Evolutionary conservation across 176 grass and related monocot species (phyloP), one percentile per base, ranked within the genome.

Genomic region (Saccharum spontaneum): DNA sequence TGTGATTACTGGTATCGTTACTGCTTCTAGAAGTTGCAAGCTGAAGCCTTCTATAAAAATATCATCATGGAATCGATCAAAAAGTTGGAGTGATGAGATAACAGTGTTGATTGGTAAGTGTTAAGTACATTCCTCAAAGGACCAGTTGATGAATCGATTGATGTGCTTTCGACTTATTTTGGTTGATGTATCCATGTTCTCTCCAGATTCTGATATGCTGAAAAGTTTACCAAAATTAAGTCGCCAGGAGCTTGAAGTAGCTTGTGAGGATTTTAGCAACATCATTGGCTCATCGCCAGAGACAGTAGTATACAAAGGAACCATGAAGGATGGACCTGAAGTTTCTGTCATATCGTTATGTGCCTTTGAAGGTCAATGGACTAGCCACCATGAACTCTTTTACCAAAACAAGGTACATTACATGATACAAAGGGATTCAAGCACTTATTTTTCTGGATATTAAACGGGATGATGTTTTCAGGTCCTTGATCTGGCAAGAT

Each of bases 261-360:
- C 97, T 63, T 99, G 97, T 89, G 97, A 99, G 78, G 97, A 99
- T 86, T 99, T 99, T 78, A 99, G 97, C 90, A 99, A 99, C 84
- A 99, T 99, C 76, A 99, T 99, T 77, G 91, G 91, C 5, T 94
- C 97, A 30, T 81, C 91, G 40, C 84, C 90, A 10, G 91, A 94
- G 80, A 91, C 87, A 23, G 40, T 99, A 71, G 86, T 99, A 6
- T 99, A 99, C 66, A 99, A 99, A 88, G 97, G 97, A 75, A 99
- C 76, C 62, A 91, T 99, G 89, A 96, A 96, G 61, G 84, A 92
- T 82, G 91, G 91, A 10, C 88, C 94, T 50, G 97, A 99, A 82
- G 88, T 94, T 79, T 94, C 93, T 76, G 94, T 99, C 24, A 92
- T 94, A 89, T 92, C 94, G 49, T 76, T 99, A 54, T 96, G 94